Evolutionary conservation across 805 yeast genomes (phyloP), one percentile per base, ranked within the genome.

Genomic region (Sugiyamaella americana): DNA sequence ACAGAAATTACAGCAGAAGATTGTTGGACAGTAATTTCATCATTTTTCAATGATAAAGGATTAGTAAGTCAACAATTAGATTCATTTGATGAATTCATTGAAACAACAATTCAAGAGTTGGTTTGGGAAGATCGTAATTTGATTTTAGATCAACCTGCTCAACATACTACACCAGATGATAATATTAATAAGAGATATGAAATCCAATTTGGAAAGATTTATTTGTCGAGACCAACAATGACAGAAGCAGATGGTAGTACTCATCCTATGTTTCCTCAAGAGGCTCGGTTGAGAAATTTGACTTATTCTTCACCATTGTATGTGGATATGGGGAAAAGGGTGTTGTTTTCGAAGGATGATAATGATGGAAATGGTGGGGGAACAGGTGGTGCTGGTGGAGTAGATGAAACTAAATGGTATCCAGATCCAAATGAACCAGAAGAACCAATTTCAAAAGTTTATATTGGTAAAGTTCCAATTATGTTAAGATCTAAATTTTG

Each of bases 161-260:
- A 94, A 68, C 98, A 93, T 63, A 82, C 94, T 2, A 80, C 89
- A 32, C 95, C 89, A 58, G 77, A 79, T 48, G 98, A 93, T 65
- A 84, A 87, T 63, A 79, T 87, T 58, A 88, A 86, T 67, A 83
- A 88, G 69, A 79, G 97, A 55, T 94, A 88, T 61, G 97, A 91
- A 68, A 93, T 93, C 63, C 81, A 89, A n/a, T 93, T 93, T 69
- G 99, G 98, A 55, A 94, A 91, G 66, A 93, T 94, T 60, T 93
- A 85, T 68, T 80, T 93, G 56, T 88, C 98, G 21, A 85, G 89
- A 60, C 99, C 99, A 40, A 87, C 96, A 41, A 95, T 93, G 78
- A 94, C 98, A 18, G 99, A 93, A 71, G 96, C 98, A 16, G 99
- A 93, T 70, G 99, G 99, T 72, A 88, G 95, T n/a, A 91, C 98